These are phyloP conservation scores for Zarea fungicola DNA, from an alignment of 2,329 filamentous ascomycete genomes.

Conservation along the genomic window DNA sequence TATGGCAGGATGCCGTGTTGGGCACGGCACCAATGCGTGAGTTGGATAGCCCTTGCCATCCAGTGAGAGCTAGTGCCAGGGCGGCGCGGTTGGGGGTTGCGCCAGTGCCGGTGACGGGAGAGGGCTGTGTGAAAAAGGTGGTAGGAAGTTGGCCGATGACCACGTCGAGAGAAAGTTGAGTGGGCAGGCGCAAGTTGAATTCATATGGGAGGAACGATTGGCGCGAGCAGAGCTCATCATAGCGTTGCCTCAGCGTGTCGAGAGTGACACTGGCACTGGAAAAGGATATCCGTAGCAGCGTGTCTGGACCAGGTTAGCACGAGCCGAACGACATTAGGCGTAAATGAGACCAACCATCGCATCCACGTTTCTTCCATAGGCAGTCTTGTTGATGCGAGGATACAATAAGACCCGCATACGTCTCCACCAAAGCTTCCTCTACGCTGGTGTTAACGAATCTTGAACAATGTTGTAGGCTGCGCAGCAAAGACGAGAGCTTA, in stretches of 20 bases:
- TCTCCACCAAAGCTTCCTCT: slow-evolving; percentile 66
- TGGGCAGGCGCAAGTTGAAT: slow-evolving; percentile 55
- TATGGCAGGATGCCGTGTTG: slow-evolving; percentile 73
- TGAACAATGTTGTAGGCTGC: no score
- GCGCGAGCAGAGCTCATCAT: slow-evolving; percentile 55
- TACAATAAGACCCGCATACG: slow-evolving; percentile 68
- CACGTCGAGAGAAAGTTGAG: slow-evolving; percentile 45
- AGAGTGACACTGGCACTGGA: slow-evolving; percentile 57
- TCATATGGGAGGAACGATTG: slow-evolving; percentile 54
- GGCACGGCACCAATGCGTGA: slow-evolving; percentile 54
- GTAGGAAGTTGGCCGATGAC: slow-evolving; percentile 45
- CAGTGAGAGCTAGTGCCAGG: slow-evolving; percentile 64
- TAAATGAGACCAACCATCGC: slow-evolving; percentile 59
- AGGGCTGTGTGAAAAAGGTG: slow-evolving; percentile 48
- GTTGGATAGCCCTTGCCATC: slow-evolving; percentile 66
- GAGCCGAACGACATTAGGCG: no score
- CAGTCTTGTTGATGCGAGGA: slow-evolving; percentile 75
- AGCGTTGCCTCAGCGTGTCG: slow-evolving; percentile 54
- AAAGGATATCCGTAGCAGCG: slow-evolving; percentile 57
- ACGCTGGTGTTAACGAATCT: slow-evolving; percentile 18
- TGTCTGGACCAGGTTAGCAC: slow-evolving; percentile 35
- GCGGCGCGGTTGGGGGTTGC: slow-evolving; percentile 53
- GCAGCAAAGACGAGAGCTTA: slow-evolving; percentile 22
- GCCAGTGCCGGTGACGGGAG: slow-evolving; percentile 27
- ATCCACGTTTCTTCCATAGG: slow-evolving; percentile 81